Evolutionary conservation across 164 flowering plant genomes (phyloP), one percentile per base, ranked within the genome.

Genomic region (Macadamia integrifolia): DNA sequence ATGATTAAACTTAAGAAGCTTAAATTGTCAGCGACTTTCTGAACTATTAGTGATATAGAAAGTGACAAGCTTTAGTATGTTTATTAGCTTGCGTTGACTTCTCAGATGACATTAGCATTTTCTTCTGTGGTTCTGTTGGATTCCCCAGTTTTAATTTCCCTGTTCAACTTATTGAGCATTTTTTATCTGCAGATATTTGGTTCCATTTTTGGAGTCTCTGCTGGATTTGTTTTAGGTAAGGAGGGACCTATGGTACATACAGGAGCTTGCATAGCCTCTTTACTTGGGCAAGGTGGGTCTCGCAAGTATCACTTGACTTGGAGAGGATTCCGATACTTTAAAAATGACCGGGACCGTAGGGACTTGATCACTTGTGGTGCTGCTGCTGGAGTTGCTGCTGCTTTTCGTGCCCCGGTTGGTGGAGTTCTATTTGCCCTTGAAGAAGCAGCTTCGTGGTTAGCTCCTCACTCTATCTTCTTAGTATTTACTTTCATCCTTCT

Each of bases 191-290:
- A 92, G 98, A 85, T 92, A 69, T 79, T 93, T 80, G 98, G 97
- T 66, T 85, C 93, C 48, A 82, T 93, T n/a, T 73, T 81, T 69
- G 95, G 91, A 64, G 98, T 89, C 71, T 72, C 97, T 68, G 93
- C 85, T 71, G 95, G 95, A 71, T 84, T 93, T 84, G 93, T 91
- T 75, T 83, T 91, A 61, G 97, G 98, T 6, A 93, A 93, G 81
- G 98, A 88, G 76, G 98, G 98, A 31, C 98, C 98, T 29, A 93
- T 93, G 98, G 98, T 93, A 31, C 98, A 93, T 69, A 93, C 98
- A 8, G 98, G 98, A 60, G 93, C 98, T 65, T 93, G 98, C 77
- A 84, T 93, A 58, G 98, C 98, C 60, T 72, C 75, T 48, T 81
- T 93, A 65, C 91, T 93, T 44, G 98, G 97, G 13, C 98, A 93